Conservation (phyloP, 2,329 filamentous ascomycete species). For the Ceratocystis smalleyi region DNA sequence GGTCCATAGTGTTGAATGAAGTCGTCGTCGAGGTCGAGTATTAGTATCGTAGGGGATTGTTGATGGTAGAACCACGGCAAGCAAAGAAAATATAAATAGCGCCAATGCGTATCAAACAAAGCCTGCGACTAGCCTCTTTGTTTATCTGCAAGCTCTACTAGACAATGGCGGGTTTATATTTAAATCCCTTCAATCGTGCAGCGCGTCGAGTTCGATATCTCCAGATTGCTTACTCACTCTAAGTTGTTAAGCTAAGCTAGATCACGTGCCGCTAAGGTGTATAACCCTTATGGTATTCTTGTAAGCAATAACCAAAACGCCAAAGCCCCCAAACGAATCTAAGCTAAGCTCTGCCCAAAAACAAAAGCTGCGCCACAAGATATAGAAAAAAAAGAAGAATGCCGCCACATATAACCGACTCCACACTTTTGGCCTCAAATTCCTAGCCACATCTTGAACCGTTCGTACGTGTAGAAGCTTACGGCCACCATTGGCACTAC, state of each 20-base stretch:
- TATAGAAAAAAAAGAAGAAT: not conserved
- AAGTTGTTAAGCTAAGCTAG: not conserved
- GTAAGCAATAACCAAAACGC: not conserved
- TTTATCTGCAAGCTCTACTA: not conserved
- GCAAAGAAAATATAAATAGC: not conserved
- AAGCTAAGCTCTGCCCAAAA: not conserved
- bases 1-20: not conserved
- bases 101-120: not conserved
- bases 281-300: slow-evolving; percentile 1
- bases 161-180: not conserved
- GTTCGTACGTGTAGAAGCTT: slow-evolving; percentile 51
- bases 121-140: not conserved
- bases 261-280: not conserved
- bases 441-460: slow-evolving; percentile 46
- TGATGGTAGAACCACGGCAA: not conserved
- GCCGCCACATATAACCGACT: not conserved
- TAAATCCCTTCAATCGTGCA: not conserved
- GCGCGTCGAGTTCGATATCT: not conserved
- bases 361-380: slow-evolving; percentile 5
- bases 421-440: slow-evolving; percentile 33
- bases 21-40: not conserved
- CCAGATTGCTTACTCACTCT: not conserved
- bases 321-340: not conserved
- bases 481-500: slow-evolving; percentile 75
- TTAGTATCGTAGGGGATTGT: not conserved